Conservation (phyloP, 2,329 filamentous ascomycete genomes). For the Fusarium oligoseptatum region DNA sequence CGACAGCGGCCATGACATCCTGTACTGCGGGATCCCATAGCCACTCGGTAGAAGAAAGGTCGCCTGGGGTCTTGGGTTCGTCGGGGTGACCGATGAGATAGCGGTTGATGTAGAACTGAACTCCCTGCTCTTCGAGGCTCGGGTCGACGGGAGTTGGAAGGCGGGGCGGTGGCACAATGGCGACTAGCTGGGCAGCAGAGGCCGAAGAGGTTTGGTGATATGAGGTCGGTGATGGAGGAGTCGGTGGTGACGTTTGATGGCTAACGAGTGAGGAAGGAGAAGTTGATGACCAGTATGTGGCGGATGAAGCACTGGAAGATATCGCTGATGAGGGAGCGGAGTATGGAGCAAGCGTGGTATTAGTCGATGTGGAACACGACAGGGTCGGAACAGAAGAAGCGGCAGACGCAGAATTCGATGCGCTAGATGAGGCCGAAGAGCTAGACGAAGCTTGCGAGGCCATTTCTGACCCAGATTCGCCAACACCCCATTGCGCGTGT, state of each 20-base stretch:
- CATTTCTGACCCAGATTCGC: constrained; percentile 39
- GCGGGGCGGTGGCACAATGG: constrained; percentile 17
- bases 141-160: constrained; percentile 53
- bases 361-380: constrained; percentile 22
- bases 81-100: constrained; percentile 66
- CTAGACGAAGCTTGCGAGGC: constrained; percentile 42
- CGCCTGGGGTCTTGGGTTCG: constrained; percentile 56
- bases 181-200: not conserved
- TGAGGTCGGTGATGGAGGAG: constrained; percentile 36
- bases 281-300: constrained; percentile 35
- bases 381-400: constrained; percentile 23
- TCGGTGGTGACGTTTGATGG: constrained; percentile 31
- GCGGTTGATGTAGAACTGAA: constrained; percentile 65
- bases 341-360: constrained; percentile 31
- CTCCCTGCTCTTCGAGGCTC: constrained; percentile 60
- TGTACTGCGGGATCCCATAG: constrained; percentile 56
- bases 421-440: constrained; percentile 35
- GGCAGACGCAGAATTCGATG: constrained; percentile 35
- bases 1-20: constrained; percentile 68
- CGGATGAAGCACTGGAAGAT: constrained; percentile 35
- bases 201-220: constrained; percentile 11
- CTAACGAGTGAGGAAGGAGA: constrained; percentile 31
- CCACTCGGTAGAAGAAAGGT: constrained; percentile 54
- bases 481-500: constrained; percentile 63
- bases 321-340: constrained; percentile 20